Base-by-base conservation (phyloP, 352 stramenopile species). In the Globisporangium yorkense region DNA sequence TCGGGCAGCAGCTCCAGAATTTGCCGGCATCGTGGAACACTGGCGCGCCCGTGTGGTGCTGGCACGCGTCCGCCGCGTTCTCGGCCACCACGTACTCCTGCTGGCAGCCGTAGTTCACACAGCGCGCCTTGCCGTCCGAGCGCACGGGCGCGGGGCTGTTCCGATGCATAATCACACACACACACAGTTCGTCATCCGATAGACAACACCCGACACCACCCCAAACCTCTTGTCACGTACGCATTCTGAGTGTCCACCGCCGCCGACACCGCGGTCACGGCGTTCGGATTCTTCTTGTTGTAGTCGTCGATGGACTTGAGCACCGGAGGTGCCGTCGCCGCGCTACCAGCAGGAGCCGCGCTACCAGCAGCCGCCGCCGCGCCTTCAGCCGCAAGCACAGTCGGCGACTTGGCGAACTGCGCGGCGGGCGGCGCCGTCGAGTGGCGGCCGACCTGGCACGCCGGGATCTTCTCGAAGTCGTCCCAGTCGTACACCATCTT, bases 401-500 rank as follows among this genome's bases (percentile, higher is more conserved):
- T 96, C 10, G 87, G 89, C 0, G 86, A 95, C 35, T 77, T 76
- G 8, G 88, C 84, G 58, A 96, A 89, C 51, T 84, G 65, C 55
- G 86, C 67, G 56, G 80, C 82, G 20, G 84, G 84, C 24, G 86
- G 72, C 10, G 81, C 67, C 46, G 66, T 78, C 58, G 76, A 94
- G 71, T 92, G 82, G 57, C 80, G 83, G 9, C 80, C 69, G 20
- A 92, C 66, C 33, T 81, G 66, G 53, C 82, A 94, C 47, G 77
- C 67, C 61, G 86, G 70, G 59, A 93, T 94, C 65, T 89, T 89
- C 67, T 97, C 83, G 68, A 98, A 98, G 68, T 96, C 87, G 67
- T 98, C 92, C 89, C 92, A 98, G 76, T 98, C 92, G 72, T 97
- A 98, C 15, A 97, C 84, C 81, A 95, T 94, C 65, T 87, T 92